phyloP scores from a whole-genome alignment of 164 flowering plant species.

The Nymphaea thermarum region DNA sequence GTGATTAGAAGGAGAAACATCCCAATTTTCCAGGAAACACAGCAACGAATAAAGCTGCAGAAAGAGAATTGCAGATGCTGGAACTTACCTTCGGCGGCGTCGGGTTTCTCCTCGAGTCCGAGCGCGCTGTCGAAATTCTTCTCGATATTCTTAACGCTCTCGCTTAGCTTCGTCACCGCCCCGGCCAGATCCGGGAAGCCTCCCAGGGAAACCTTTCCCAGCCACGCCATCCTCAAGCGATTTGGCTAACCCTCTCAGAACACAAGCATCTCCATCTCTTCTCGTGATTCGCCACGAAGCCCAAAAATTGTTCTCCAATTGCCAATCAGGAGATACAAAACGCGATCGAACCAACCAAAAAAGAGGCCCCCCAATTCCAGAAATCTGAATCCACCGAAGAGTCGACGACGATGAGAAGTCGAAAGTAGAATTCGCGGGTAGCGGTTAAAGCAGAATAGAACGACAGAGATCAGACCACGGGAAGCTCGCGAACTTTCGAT shows the following conservation, averaged over 20 bases:
- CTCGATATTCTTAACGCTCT: slow-evolving; percentile 98
- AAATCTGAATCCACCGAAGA: neutral
- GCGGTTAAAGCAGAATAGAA: no score
- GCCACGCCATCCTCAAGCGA: slow-evolving; percentile 68
- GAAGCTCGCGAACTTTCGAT: neutral
- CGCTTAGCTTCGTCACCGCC: slow-evolving; percentile 89
- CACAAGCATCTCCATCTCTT: neutral
- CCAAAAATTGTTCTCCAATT: no score
- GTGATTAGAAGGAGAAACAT: no score
- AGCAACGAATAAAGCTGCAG: neutral
- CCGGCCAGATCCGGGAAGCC: slow-evolving; percentile 91
- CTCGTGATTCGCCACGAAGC: neutral
- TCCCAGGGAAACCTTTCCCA: slow-evolving; percentile 81
- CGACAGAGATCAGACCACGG: neutral
- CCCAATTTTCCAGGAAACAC: no score
- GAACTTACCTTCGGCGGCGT: slow-evolving; percentile 48
- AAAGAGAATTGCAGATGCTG: neutral
- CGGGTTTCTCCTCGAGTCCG: slow-evolving; percentile 77
- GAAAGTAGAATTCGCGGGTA: no score
- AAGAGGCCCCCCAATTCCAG: neutral
- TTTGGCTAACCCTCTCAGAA: neutral
- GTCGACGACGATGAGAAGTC: neutral
- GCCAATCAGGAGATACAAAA: neutral
- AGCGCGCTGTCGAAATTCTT: slow-evolving; percentile 96
- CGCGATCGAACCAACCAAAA: neutral